phyloP scores from a whole-genome alignment of 208 protist species.

The Wallacemonas sp. region DNA sequence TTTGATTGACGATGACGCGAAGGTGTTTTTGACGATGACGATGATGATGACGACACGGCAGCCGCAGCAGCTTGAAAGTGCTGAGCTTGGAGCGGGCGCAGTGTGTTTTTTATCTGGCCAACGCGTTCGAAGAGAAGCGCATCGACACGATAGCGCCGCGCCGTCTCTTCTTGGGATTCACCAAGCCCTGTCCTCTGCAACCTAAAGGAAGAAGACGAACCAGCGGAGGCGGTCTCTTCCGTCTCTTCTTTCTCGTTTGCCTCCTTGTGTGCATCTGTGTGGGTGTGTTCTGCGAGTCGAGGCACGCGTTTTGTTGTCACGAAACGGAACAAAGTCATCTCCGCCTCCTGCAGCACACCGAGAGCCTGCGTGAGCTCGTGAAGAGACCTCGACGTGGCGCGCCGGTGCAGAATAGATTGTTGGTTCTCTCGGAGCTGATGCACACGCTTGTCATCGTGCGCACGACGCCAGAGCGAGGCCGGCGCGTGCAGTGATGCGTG shows the following conservation, averaged over 20 bases:
- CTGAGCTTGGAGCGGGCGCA: slow-evolving; percentile 25
- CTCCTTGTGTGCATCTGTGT: neutral
- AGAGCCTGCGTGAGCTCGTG: slow-evolving; percentile 2
- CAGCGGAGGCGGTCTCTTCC: too few species aligned
- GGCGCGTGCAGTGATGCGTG: too few species aligned
- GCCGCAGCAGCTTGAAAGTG: slow-evolving; percentile 22
- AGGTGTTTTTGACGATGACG: neutral
- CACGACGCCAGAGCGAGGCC: too few species aligned
- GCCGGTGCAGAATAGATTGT: neutral
- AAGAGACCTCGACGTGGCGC: neutral
- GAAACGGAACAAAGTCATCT: slow-evolving; percentile 1
- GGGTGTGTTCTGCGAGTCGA: too few species aligned
- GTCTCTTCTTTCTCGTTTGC: too few species aligned
- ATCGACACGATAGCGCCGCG: slow-evolving; percentile 18
- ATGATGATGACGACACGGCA: too few species aligned
- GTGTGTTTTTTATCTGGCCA: slow-evolving; percentile 30
- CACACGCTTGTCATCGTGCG: too few species aligned
- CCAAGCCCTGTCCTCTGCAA: neutral
- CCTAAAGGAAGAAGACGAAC: neutral
- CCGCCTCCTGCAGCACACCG: neutral
- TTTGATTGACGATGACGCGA: neutral
- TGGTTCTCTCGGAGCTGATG: neutral
- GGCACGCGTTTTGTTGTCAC: too few species aligned
- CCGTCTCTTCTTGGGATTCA: neutral
- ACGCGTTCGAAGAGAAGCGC: slow-evolving; percentile 30